Base-by-base conservation (phyloP, 2,329 filamentous ascomycete genomes). In the Penicillium brevicompactum region DNA sequence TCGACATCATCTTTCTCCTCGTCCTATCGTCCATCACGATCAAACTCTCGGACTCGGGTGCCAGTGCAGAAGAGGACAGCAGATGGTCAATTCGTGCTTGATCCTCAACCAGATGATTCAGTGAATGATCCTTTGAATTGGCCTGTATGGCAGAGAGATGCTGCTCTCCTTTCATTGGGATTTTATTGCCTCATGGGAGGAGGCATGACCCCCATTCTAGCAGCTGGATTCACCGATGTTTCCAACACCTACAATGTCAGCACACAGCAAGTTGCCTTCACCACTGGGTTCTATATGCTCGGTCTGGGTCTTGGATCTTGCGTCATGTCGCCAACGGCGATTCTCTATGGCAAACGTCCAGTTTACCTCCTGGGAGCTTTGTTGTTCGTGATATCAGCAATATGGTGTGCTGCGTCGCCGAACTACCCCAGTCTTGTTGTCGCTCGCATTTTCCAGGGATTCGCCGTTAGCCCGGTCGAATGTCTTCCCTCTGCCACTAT, bases 151-250 rank as follows among this genome's bases (percentile, higher is more conserved):
- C 84, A 91, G 40, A 82, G 93, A 72, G 91, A 97, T 72, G 73
- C 82, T 22, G 91, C 93, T 0, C 76, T 97, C 58, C 66, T 96
- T 0, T 93, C 89, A 0, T 79, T 97, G 4, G 93, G 93, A 1
- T 88, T 96, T 67, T 96, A 96, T 74, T 96, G 92, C 73, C 89
- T 97, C 86, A 76, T 97, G 16, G 93, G 93, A 52, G 93, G 93
- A 40, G 93, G 93, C 42, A 95, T 96, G 79, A 97, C 92, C 0
- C 90, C 94, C 0, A 80, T 97, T 30, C 81, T 97, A 16, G 92
- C 93, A 0, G 93, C 94, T 9, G 93, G 92, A 11, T 97, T 97
- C 77, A 87, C 86, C 31, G 80, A 95, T 42, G 89, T 97, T 11
- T 88, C 92, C 1, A 60, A 80, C 0, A 83, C 81, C 2, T 88